Evolutionary conservation across 2,329 filamentous ascomycete species (phyloP), one percentile per base, ranked within the genome.

Genomic region (Fusarium phyllophilum): DNA sequence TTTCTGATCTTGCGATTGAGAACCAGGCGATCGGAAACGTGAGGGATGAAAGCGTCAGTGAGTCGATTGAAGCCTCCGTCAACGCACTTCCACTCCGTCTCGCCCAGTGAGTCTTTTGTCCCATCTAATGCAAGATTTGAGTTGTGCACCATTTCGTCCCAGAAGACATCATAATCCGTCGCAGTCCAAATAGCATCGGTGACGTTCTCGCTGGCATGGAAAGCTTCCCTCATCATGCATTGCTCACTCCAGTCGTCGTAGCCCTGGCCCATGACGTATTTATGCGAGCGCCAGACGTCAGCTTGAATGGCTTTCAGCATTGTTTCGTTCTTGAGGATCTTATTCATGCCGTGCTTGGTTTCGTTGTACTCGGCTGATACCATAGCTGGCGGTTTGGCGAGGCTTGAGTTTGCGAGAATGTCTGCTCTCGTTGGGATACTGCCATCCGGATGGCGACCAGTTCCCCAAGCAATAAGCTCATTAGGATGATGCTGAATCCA

Each of bases 401-500:
- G 66, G 24, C 46, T 56, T 3, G 70, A 39, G 24, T 72, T 24
- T 3, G 26, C 41, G 4, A 59, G 17, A 10, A 57, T 61, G 36
- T 72, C 64, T 11, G 58, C 56, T n/a, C 55, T 54, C 1, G 56
- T 68, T 9, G 67, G 65, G 20, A 68, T 44, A 1, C 46, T 51
- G 9, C 65, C 58, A 18, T 68, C 51, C 0, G 36, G 51, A 22
- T 63, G 63, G 3, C 66, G 56, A 1, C 56, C 38, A 2, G 62
- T 67, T 3, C 66, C 62, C 39, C 46, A 67, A 6, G 67, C 67
- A 4, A 70, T 52, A 17, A 70, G 62, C 17, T 66, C 63, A 7
- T 72, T 72, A 5, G 69, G 63, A 24, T 62, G 54, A 20, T 63
- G 57, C 2, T 92, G 89, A 42, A 89, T 86, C 89, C 89, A 92